Evolutionary conservation across 2,329 filamentous ascomycete species (phyloP).

Genomic region (Arthrobotrys conoides): DNA sequence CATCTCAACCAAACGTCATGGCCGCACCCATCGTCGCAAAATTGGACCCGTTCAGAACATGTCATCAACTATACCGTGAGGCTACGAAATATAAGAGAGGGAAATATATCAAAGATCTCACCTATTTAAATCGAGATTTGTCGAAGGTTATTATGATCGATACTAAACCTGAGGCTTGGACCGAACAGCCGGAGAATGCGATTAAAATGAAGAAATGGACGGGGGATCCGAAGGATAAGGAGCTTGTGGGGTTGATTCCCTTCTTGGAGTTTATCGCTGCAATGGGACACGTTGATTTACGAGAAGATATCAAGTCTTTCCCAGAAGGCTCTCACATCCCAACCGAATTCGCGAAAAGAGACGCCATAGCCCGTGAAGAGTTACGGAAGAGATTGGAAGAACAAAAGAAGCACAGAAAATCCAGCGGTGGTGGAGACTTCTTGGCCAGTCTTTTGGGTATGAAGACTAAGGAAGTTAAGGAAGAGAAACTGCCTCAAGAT

Average conservation of each 20-base stretch:
- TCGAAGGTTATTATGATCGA: conserved; percentile 97
- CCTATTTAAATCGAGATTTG: conserved; percentile 94
- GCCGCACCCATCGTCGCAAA: conserved; percentile 92
- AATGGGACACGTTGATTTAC: conserved; percentile 90
- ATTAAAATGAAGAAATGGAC: conserved; percentile 92
- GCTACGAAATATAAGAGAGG: conserved; percentile 98
- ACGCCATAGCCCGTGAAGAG: conserved; percentile 85
- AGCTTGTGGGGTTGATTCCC: conserved; percentile 88
- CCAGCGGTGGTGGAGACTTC: conserved; percentile 75
- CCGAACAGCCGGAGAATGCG: conserved; percentile 94
- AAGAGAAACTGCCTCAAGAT: conserved; percentile 97
- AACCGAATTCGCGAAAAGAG: conserved; percentile 87
- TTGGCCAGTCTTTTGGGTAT: conserved; percentile 82
- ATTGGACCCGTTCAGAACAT: conserved; percentile 87
- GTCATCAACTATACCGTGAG: conserved; percentile 94
- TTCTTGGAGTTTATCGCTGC: conserved; percentile 98
- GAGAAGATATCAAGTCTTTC: conserved; percentile 87
- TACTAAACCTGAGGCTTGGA: conserved; percentile 84
- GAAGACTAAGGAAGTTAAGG: conserved; percentile 77
- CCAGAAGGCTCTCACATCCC: conserved; percentile 86
- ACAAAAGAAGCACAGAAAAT: conserved; percentile 75
- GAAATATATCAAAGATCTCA: conserved; percentile 98
- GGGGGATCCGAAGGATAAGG: conserved; percentile 84
- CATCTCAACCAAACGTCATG: conserved; percentile 84
- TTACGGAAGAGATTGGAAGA: conserved; percentile 83